Base-by-base conservation (phyloP, 2,329 filamentous ascomycete genomes). In the Cladosporium colombiae region DNA sequence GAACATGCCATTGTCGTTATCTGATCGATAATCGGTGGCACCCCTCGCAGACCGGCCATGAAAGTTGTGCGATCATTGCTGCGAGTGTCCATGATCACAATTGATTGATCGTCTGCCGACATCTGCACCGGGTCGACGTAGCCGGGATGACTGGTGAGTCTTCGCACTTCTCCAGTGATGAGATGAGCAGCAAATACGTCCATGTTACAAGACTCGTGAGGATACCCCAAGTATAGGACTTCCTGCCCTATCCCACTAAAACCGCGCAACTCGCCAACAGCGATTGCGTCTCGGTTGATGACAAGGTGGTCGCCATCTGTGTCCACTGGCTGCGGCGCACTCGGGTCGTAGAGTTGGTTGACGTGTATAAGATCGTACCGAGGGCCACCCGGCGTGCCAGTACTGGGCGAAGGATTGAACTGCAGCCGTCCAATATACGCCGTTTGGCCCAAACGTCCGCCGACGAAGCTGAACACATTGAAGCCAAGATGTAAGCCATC, bases 51-150 rank as follows among this genome's bases (percentile, higher is more conserved):
- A 13, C 76, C 78, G 2, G 74, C 68, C 68, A 79, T 70, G 66
- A 75, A 83, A 77, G 81, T 81, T 66, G 80, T 77, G 1, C 81
- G 77, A n/a, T 76, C 67, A 0, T 71, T 77, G 4, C 77, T 78
- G 16, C 81, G 78, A 0, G 81, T 83, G 64, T 83, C 81, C 72
- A 82, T 75, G 14, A 78, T 73, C 16, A 80, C 78, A 21, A 76
- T 70, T 78, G 80, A 83, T n/a, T 78, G 55, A 66, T 81, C 73
- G 67, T 83, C 80, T 21, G 40, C 18, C 6, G 40, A 44, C 40
- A 44, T 44, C 40, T 44, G 40, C 40, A 44, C 40, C 1, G 40
- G 40, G 40, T 44, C 40, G 18, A 44, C 40, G 7, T 44, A 44
- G 40, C 40, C 40, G 3, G 40, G 40, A 44, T 44, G 40, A 21